Base-by-base conservation (phyloP, 768 basidiomycete genomes). In the Podaxis carcinomalis region DNA sequence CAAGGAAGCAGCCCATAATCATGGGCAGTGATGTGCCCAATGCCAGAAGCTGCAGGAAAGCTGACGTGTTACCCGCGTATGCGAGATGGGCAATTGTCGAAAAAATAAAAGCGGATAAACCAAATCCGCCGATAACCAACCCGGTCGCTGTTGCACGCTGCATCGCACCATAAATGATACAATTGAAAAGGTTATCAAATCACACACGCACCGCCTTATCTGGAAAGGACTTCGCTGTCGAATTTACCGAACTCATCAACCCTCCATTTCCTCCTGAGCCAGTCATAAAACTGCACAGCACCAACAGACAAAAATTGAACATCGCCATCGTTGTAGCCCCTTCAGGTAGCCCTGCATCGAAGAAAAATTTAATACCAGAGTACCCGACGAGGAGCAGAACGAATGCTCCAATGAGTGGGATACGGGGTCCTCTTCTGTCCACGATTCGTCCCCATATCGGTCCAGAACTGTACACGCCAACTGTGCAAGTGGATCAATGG, bases 81-180 rank as follows among this genome's bases (percentile, higher is more conserved):
- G 87, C 70, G 0, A 82, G 67, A 59, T 88, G 87, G 0, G 92
- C 86, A 39, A 95, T 74, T 0, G 86, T 81, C 11, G 92, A 90
- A 74, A 95, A 97, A 63, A 91, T 78, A 77, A 96, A 96, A 0
- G 95, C 95, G 0, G 92, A 94, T 14, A 98, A 83, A 0, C 95
- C 94, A 64, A 92, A 94, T 35, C 92, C 94, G 0, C 92, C 92
- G 19, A 94, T 73, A 36, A 95, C 93, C 7, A 93, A 70, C 1
- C 89, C 88, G 0, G 89, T 92, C 7, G 86, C 83, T 0, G 86
- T 86, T 10, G 88, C 93, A 19, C 93, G 81, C 89, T 92, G 57
- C n/a, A 23, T 35, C 32, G 51, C 27, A 3, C 39, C 16, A 55
- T 55, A n/a, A 55, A 25, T 21, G n/a, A 14, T 53, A 35, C 47